Conservation (phyloP, 1,284 basidiomycete species). For the Moesziomyces globuligerus region DNA sequence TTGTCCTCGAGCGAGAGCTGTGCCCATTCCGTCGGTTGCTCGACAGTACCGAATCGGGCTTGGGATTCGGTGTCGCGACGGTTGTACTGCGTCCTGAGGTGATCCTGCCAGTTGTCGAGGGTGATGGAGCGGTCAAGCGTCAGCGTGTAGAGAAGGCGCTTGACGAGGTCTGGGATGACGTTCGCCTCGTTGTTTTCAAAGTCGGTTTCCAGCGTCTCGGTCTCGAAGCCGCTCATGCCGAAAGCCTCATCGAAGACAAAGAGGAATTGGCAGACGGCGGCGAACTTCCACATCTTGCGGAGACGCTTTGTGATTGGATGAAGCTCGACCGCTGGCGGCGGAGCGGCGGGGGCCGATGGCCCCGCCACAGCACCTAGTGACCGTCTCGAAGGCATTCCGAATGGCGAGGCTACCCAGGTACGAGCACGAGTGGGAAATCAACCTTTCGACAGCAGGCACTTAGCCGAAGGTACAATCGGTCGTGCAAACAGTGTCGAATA, state of each 20-base stretch:
- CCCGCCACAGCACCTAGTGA: constrained; percentile 36
- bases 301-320: constrained; percentile 53
- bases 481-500: neutral
- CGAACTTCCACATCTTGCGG: constrained; percentile 63
- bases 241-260: constrained; percentile 66
- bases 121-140: constrained; percentile 70
- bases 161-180: constrained; percentile 69
- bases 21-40: constrained; percentile 67
- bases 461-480: neutral
- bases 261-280: constrained; percentile 65
- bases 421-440: neutral
- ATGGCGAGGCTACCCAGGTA: neutral
- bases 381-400: constrained; percentile 33
- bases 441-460: neutral
- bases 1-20: constrained; percentile 70
- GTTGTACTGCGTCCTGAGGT: constrained; percentile 48
- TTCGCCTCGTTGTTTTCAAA: constrained; percentile 69
- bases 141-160: constrained; percentile 70
- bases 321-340: constrained; percentile 22
- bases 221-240: constrained; percentile 61
- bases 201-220: constrained; percentile 69
- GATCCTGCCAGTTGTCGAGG: constrained; percentile 52
- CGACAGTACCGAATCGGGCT: constrained; percentile 51
- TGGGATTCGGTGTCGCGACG: constrained; percentile 33
- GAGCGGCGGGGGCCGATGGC: constrained; percentile 22